Evolutionary conservation across 805 yeast species (phyloP).

Genomic region (Suhomyces prunicola): DNA sequence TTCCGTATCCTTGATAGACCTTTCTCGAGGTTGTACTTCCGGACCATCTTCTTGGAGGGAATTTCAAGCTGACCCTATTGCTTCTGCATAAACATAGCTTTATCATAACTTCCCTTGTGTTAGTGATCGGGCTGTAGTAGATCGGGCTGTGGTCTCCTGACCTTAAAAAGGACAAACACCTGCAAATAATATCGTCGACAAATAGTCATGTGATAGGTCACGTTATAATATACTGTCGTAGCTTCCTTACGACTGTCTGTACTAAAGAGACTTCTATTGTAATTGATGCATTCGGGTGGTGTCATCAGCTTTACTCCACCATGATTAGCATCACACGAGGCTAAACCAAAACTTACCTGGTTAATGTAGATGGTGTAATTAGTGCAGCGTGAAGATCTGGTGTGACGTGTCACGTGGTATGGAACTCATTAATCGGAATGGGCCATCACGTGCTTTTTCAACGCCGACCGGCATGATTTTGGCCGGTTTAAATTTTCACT

Average conservation of each 20-base stretch:
- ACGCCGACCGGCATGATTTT: slow-evolving; percentile 2
- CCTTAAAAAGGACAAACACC: neutral
- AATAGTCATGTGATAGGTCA: neutral
- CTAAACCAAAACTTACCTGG: neutral
- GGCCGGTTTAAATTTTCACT: slow-evolving; percentile 4
- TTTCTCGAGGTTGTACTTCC: neutral
- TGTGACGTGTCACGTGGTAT: neutral
- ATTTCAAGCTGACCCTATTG: slow-evolving; percentile 1
- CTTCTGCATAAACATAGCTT: slow-evolving; percentile 7
- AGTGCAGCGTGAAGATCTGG: neutral
- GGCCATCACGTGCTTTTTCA: slow-evolving; percentile 1
- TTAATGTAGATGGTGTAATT: too few species aligned
- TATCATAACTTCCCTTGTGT: slow-evolving; percentile 6
- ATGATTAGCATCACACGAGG: neutral
- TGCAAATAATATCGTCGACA: neutral
- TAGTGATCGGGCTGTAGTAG: neutral
- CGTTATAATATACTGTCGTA: too few species aligned
- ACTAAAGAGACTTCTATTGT: neutral
- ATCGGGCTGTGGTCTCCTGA: neutral
- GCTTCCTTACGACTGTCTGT: neutral
- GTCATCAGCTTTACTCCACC: too few species aligned
- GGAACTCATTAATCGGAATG: neutral
- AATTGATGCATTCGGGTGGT: too few species aligned
- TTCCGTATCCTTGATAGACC: neutral
- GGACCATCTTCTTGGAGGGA: neutral